phyloP scores from a whole-genome alignment of 306 rosid species.

The Medicago arabica region DNA sequence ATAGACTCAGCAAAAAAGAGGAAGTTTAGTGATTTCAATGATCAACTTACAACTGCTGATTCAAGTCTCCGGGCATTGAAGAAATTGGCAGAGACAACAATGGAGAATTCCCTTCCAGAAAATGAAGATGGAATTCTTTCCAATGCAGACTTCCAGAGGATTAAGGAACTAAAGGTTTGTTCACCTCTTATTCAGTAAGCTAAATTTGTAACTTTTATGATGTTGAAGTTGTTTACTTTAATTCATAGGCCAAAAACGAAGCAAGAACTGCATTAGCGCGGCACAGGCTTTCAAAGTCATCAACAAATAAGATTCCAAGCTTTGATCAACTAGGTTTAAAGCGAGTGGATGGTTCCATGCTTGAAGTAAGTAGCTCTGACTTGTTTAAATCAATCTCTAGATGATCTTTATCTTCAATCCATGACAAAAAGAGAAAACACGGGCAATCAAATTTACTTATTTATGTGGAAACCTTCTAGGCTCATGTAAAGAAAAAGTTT shows the following conservation, averaged over 20 bases:
- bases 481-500: slow-evolving; percentile 65
- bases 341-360: slow-evolving; percentile 77
- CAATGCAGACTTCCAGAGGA: slow-evolving; percentile 81
- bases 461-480: slow-evolving; percentile 51
- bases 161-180: slow-evolving; percentile 74
- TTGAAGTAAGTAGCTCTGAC: slow-evolving; percentile 66
- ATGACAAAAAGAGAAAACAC: slow-evolving; percentile 12
- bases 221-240: slow-evolving; percentile 32
- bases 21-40: slow-evolving; percentile 64
- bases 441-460: slow-evolving; percentile 7
- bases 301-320: slow-evolving; percentile 56
- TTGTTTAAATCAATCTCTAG: slow-evolving; percentile 28
- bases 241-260: slow-evolving; percentile 67
- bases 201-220: slow-evolving; percentile 8
- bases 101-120: slow-evolving; percentile 41
- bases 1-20: slow-evolving; percentile 63
- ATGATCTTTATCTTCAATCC: slow-evolving; percentile 24
- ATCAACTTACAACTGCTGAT: slow-evolving; percentile 65
- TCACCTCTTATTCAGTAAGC: slow-evolving; percentile 19
- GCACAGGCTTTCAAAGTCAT: slow-evolving; percentile 65
- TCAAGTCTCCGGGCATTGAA: slow-evolving; percentile 86
- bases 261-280: slow-evolving; percentile 62
- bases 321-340: slow-evolving; percentile 67
- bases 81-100: slow-evolving; percentile 59
- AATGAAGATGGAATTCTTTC: slow-evolving; percentile 87